Evolutionary conservation across 1,284 basidiomycete species (phyloP), one percentile per base, ranked within the genome.

Genomic region (Apiotrichum siamense): DNA sequence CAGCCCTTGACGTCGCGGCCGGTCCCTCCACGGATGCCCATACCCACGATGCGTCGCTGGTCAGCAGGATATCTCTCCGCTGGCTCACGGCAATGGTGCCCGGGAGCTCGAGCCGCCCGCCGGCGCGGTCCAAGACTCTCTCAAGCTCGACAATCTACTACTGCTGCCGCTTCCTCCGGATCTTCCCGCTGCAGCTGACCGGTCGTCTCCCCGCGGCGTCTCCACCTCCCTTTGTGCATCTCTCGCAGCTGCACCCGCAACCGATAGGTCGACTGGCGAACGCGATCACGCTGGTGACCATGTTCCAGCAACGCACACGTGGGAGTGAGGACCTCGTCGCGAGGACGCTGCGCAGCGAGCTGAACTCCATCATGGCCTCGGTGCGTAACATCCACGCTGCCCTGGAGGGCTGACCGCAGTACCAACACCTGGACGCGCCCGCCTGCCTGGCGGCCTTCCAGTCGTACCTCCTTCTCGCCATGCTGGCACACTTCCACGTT

Each of bases 41-140:
- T n/a, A n/a, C n/a, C n/a, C 29, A 31, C 13, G 33, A 36, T n/a
- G 13, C 24, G 68, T 80, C 33, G 13, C 33, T 24, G n/a, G 32
- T 45, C 44, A 29, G 42, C 42, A 33, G 27, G 3, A 44, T 44
- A 18, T 44, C 42, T 3, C 42, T 44, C 18, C 27, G 42, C 18
- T 44, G 42, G 42, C 42, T 44, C 6, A 29, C 42, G 18, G 42
- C 42, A 3, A 31, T 44, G 29, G 6, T 23, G 9, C 29, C 29
- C 4, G n/a, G n/a, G 5, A 9, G 15, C 7, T 18, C 7, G 25
- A 17, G 13, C 15, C 46, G 27, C 25, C 26, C 46, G 4, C 33
- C 33, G 7, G 33, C 33, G n/a, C 36, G 38, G 20, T 18, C 37
- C 7, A 47, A 47, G 21, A n/a, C 23, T 11, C 38, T 47, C 26